These are phyloP conservation scores for Ceratocystis papillata DNA, from an alignment of 2,329 filamentous ascomycete species.

Conservation along the genomic window DNA sequence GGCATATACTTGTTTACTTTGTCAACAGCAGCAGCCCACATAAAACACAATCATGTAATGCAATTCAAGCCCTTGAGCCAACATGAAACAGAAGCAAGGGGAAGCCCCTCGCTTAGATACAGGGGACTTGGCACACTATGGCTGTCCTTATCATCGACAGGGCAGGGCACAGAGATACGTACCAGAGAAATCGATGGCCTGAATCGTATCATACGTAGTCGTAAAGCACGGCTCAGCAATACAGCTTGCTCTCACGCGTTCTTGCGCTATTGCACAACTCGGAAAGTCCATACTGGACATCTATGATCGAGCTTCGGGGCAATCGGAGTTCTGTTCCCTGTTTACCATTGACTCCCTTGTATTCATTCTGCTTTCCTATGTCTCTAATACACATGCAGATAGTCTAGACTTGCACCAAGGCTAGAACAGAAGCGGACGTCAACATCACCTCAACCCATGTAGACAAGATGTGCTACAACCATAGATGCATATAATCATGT, in stretches of 20 bases:
- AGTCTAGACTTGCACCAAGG: not conserved
- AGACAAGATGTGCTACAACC: conserved; percentile 3
- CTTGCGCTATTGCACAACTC: not conserved
- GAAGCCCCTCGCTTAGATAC: not conserved
- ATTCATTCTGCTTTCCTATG: not conserved
- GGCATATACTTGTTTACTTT: not conserved
- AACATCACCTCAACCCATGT: not conserved
- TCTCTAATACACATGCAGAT: not conserved
- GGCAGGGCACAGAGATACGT: no score
- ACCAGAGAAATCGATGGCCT: no score
- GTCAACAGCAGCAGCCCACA: not conserved
- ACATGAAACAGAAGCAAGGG: not conserved
- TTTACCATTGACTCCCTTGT: not conserved
- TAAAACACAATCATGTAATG: not conserved
- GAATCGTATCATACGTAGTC: no score
- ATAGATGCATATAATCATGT: not conserved
- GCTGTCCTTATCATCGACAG: not conserved
- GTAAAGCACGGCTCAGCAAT: not conserved
- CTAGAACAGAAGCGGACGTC: not conserved
- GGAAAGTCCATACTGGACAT: not conserved
- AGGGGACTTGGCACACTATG: not conserved
- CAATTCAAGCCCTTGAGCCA: not conserved
- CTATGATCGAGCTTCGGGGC: not conserved
- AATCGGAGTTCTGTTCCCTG: not conserved
- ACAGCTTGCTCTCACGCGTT: not conserved